These are phyloP conservation scores for Fistulinella cinereoalba DNA, from an alignment of 1,284 basidiomycete genomes.

Conservation along the genomic window DNA sequence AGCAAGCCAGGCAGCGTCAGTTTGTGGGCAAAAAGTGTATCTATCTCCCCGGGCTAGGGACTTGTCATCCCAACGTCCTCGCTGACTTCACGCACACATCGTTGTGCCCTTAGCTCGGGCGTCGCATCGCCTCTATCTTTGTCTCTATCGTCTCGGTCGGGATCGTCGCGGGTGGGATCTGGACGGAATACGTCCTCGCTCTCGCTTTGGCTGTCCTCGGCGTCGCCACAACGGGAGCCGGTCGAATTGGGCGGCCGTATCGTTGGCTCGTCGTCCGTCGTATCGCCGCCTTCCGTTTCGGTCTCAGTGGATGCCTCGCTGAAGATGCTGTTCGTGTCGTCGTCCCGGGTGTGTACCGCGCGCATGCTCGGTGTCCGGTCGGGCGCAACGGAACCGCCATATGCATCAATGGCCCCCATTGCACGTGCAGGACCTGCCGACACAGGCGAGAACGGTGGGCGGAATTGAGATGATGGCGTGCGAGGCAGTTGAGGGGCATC, in stretches of 20 bases:
- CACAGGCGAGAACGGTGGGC: conserved; percentile 12
- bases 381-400: conserved; percentile 37
- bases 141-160: conserved; percentile 25
- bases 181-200: conserved; percentile 29
- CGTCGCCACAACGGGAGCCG: conserved; percentile 29
- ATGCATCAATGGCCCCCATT: conserved; percentile 56
- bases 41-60: conserved; percentile 16
- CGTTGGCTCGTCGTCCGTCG: conserved; percentile 75
- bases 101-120: conserved; percentile 30
- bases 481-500: conserved; percentile 20
- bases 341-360: conserved; percentile 29
- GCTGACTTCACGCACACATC: conserved; percentile 25
- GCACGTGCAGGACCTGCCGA: conserved; percentile 42
- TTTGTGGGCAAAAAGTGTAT: background rate
- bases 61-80: conserved; percentile 33
- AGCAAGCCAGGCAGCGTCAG: background rate
- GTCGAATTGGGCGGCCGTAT: conserved; percentile 51
- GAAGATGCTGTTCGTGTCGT: conserved; percentile 32
- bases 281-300: conserved; percentile 47
- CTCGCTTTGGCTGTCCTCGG: conserved; percentile 20
- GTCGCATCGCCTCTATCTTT: conserved; percentile 33
- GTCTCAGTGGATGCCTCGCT: conserved; percentile 38
- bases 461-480: conserved; percentile 24
- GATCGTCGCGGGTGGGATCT: conserved; percentile 9
- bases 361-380: conserved; percentile 32